Percentiles rank a stretch among this genome's conserved stretches.
phyloP scores from a whole-genome alignment of 108 stramenopile genomes.

The Mediolabrus comicus region DNA sequence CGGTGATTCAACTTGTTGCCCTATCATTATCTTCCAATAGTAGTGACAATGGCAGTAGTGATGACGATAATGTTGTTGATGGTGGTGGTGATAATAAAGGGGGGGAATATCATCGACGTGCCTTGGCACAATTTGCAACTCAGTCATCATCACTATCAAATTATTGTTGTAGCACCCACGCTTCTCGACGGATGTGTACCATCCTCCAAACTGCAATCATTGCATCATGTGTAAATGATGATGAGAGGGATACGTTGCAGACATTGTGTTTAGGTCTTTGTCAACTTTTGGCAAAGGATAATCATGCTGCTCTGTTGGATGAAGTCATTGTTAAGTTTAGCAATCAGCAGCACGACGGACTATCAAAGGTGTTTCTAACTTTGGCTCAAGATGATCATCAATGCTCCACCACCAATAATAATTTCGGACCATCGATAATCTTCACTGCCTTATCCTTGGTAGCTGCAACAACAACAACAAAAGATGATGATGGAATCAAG shows the following conservation, averaged over 20 bases:
- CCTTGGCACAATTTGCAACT: background rate
- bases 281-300: constrained; percentile 2
- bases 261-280: constrained; percentile 24
- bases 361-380: background rate
- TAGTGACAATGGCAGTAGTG: too few relatives aligned
- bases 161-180: background rate
- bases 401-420: background rate
- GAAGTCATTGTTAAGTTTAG: background rate
- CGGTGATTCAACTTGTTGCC: background rate
- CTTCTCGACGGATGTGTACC: background rate
- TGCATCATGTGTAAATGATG: background rate
- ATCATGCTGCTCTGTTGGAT: background rate
- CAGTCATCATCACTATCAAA: background rate
- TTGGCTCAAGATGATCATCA: constrained; percentile 1
- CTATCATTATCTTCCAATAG: background rate
- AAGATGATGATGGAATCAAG: background rate
- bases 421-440: background rate
- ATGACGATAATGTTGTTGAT: background rate
- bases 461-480: background rate
- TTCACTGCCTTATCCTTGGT: constrained; percentile 25
- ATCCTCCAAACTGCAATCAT: background rate
- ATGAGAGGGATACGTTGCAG: background rate
- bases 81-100: background rate
- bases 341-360: background rate
- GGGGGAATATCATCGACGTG: background rate